Evolutionary conservation across 441 rosid species (phyloP), one percentile per base, ranked within the genome.

Genomic region (Gossypium lobatum): DNA sequence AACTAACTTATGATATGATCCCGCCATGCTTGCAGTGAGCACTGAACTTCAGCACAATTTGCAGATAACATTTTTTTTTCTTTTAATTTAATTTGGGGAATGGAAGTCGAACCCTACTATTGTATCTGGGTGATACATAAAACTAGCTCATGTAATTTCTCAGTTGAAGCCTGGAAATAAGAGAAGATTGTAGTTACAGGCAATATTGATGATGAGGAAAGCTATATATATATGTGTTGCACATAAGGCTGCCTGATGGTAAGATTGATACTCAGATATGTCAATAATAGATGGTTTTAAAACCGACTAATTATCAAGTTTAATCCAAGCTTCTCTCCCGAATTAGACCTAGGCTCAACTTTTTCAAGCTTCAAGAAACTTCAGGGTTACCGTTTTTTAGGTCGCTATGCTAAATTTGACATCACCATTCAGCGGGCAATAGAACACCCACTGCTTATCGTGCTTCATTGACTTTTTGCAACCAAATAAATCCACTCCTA

Each of bases 401-500:
- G 53, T 71, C 37, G 2, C 23, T 42, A 18, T 42, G 23, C 26
- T 17, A 10, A 39, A 6, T 71, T 57, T 71, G 74, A 70, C 31
- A 34, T 55, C 53, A 55, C 18, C 50, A 39, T 20, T 57, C 54
- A 57, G 21, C 63, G 16, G 62, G 31, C 20, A 70, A 59, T 34
- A 10, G 54, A 37, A 57, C 6, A 34, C 31, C 65, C 63, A 34
- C 73, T 17, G 64, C 20, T 55, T 21, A 71, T 58, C 14, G 39
- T 71, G 74, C 55, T 71, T 39, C 74, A 21, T 71, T 71, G 65
- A 39, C 39, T 21, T 39, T 60, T 11, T 57, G 13, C 31, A 37
- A 20, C 69, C 39, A 80, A 69, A 72, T 46, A 69, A 79, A 80
- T 77, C 63, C 67, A 67, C 63, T 68, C 70, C 53, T 13, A 68